Percentiles rank a stretch among this genome's conserved stretches.
phyloP scores from a whole-genome alignment of 2,329 filamentous ascomycete genomes.

The Paramyrothecium roridum region DNA sequence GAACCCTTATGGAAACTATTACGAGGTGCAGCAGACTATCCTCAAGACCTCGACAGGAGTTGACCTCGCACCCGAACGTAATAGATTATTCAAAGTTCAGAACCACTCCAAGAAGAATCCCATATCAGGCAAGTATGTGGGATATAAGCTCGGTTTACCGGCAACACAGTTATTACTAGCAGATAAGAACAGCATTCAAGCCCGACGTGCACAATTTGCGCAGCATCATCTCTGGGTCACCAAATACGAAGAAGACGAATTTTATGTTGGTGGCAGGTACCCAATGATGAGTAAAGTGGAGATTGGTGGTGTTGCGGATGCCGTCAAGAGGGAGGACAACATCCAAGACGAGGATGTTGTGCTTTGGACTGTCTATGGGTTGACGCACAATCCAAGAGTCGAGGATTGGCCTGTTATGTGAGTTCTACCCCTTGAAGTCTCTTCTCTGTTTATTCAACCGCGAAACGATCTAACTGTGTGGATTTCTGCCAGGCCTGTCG shows the following conservation, averaged over 20 bases:
- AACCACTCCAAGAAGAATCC: conserved; percentile 40
- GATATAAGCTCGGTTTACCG: conserved; percentile 48
- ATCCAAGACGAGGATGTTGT: conserved; percentile 46
- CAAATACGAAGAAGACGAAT: conserved; percentile 36
- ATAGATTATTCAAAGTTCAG: conserved; percentile 48
- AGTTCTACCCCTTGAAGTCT: too few species aligned
- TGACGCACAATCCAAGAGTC: conserved; percentile 45
- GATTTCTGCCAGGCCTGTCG: conserved; percentile 49
- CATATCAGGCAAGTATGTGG: conserved; percentile 41
- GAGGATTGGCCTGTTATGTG: conserved; percentile 51
- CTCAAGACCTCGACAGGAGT: conserved; percentile 42
- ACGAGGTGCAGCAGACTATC: conserved; percentile 38
- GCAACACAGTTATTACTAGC: conserved; percentile 48
- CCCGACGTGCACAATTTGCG: conserved; percentile 37
- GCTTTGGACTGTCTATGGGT: conserved; percentile 45
- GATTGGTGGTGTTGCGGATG: conserved; percentile 31
- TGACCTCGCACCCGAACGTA: conserved; percentile 45
- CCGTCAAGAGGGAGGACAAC: conserved; percentile 38
- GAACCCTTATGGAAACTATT: conserved; percentile 50
- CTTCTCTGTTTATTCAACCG: too few species aligned
- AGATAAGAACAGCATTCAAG: conserved; percentile 33
- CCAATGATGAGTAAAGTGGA: conserved; percentile 44
- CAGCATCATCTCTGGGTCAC: conserved; percentile 44
- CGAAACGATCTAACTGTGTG: too few species aligned
- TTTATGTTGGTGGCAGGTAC: conserved; percentile 38